Conservation (phyloP, 202 grass and related monocot genomes). For the Bolboschoenoplectus hybrid region DNA sequence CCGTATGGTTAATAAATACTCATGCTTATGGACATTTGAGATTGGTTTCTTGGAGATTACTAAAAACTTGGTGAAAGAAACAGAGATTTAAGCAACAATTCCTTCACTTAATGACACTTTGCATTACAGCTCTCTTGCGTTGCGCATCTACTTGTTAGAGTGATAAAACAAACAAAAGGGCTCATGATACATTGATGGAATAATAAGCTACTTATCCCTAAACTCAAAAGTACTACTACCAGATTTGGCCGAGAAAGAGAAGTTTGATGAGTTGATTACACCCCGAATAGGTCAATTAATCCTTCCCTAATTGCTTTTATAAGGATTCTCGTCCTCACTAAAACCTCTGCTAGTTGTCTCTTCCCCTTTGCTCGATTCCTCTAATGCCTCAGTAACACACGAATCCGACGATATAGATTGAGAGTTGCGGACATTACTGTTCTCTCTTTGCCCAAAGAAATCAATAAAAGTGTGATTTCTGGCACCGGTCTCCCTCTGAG, state of each 20-base stretch:
- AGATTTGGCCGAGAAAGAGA: neutral
- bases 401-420: slow-evolving; percentile 28
- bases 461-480: slow-evolving; percentile 55
- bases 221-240: slow-evolving; percentile 41
- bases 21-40: neutral
- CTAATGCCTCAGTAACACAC: slow-evolving; percentile 33
- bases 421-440: slow-evolving; percentile 10
- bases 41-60: neutral
- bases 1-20: no score
- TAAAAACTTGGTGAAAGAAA: neutral
- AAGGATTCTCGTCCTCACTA: slow-evolving; percentile 11
- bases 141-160: slow-evolving; percentile 38
- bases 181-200: slow-evolving; percentile 6
- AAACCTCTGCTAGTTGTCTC: slow-evolving; percentile 36
- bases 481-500: neutral
- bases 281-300: slow-evolving; percentile 30
- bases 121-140: slow-evolving; percentile 30
- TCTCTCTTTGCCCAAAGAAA: slow-evolving; percentile 56
- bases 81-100: slow-evolving; percentile 32
- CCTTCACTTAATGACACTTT: slow-evolving; percentile 4
- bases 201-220: slow-evolving; percentile 18
- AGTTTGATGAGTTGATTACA: slow-evolving; percentile 23
- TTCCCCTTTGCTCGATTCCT: slow-evolving; percentile 38
- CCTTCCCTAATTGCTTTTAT: slow-evolving; percentile 1
- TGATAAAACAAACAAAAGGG: neutral